Evolutionary conservation across 768 basidiomycete species (phyloP).

Genomic region (Podaxis sp.): DNA sequence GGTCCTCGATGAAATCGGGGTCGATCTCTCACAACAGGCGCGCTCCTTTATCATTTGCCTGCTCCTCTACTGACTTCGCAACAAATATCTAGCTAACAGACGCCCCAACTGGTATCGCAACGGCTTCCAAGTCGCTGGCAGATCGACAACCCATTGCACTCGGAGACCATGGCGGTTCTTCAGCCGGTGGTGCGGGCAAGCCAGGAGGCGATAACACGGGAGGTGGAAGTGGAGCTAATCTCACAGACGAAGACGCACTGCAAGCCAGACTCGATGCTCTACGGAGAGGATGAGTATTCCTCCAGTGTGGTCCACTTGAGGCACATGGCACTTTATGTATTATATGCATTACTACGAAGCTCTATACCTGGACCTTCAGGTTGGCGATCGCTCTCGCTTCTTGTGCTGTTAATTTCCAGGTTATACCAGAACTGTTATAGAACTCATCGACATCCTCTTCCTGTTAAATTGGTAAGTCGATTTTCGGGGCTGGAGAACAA

Average conservation of each 20-base stretch:
- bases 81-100: slow-evolving; percentile 63
- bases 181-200: slow-evolving; percentile 24
- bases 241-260: slow-evolving; percentile 85
- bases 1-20: slow-evolving; percentile 96
- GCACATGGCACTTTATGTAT: slow-evolving; percentile 2
- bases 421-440: slow-evolving; percentile 88
- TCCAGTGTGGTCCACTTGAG: not conserved
- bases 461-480: slow-evolving; percentile 32
- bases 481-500: not conserved
- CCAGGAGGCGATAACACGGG: slow-evolving; percentile 33
- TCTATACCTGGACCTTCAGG: slow-evolving; percentile 40
- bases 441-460: slow-evolving; percentile 95
- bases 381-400: slow-evolving; percentile 71
- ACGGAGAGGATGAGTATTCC: slow-evolving; percentile 49
- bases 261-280: slow-evolving; percentile 93
- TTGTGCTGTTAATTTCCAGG: slow-evolving; percentile 75
- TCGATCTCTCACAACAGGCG: slow-evolving; percentile 84
- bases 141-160: slow-evolving; percentile 80
- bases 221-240: slow-evolving; percentile 36
- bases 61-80: not conserved
- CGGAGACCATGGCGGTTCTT: slow-evolving; percentile 54
- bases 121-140: slow-evolving; percentile 53
- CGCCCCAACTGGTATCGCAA: slow-evolving; percentile 69
- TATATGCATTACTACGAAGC: slow-evolving; percentile 1
- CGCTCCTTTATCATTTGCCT: slow-evolving; percentile 8